phyloP scores from a whole-genome alignment of 352 stramenopile species.

The Phytophthora pluvialis region DNA sequence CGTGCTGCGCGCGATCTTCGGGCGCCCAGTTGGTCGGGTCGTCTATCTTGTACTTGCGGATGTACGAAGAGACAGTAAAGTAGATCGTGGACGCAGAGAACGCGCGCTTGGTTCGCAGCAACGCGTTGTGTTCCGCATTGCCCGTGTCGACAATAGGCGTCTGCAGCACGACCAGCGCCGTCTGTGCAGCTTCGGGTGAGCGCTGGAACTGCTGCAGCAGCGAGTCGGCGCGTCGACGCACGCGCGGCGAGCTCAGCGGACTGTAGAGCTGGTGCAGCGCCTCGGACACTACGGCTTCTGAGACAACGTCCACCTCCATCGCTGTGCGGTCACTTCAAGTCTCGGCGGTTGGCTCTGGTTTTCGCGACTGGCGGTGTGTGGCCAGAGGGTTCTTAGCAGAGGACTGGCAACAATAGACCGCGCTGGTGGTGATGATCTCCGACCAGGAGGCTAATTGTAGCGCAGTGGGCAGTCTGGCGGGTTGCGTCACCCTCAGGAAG shows the following conservation, averaged over 20 bases:
- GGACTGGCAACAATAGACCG: slow-evolving; percentile 29
- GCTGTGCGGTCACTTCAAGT: slow-evolving; percentile 1
- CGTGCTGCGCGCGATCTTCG: slow-evolving; percentile 57
- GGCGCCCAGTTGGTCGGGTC: slow-evolving; percentile 57
- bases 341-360: slow-evolving; percentile 6
- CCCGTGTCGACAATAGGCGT: slow-evolving; percentile 49
- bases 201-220: slow-evolving; percentile 79
- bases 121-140: slow-evolving; percentile 32
- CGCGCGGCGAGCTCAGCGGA: slow-evolving; percentile 66
- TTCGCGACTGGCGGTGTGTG: slow-evolving; percentile 18
- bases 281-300: slow-evolving; percentile 49
- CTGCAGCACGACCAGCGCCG: slow-evolving; percentile 63
- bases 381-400: neutral
- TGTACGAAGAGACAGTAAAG: slow-evolving; percentile 65
- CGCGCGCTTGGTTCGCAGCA: slow-evolving; percentile 59
- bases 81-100: slow-evolving; percentile 82
- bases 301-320: slow-evolving; percentile 55
- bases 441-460: slow-evolving; percentile 5
- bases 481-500: neutral
- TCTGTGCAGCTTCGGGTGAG: slow-evolving; percentile 65
- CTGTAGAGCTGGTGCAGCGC: slow-evolving; percentile 81
- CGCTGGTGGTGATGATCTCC: neutral
- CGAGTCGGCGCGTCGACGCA: slow-evolving; percentile 74
- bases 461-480: neutral
- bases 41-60: slow-evolving; percentile 79